Base-by-base conservation (phyloP, 2,329 filamentous ascomycete species). In the Cadophora sp. region DNA sequence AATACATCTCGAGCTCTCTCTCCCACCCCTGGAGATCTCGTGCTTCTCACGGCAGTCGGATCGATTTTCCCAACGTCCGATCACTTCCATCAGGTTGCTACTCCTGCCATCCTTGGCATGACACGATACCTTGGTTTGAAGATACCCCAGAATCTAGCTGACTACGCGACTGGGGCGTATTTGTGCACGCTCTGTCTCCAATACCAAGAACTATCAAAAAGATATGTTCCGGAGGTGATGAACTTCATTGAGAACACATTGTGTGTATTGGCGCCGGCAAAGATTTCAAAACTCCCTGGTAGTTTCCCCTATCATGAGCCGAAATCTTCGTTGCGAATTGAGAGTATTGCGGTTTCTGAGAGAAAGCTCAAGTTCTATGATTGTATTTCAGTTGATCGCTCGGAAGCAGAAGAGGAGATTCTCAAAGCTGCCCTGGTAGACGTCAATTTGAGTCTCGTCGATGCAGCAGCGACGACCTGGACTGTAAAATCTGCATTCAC, bases 31-130 rank as follows among this genome's bases (percentile, higher is more conserved):
- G 92, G 93, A 20, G 94, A 99, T 74, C 80, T 99, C 22, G 81
- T 94, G 24, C 81, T 97, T n/a, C 81, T 99, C 43, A 94, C 93
- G 0, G 94, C 93, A 0, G 87, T 97, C 67, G 89, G 90, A 48
- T 89, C 89, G 1, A 91, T 96, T 62, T 99, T 97, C 75, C 94
- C 96, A 4, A 97, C 96, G 0, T 97, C 94, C 0, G 96, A 99
- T 79, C 94, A 98, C 80, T 99, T 98, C 79, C 96, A 99, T 75
- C 91, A 96, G 73, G 93, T 98, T 43, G 91, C 93, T 48, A 99
- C 96, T 1, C 96, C 96, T 1, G 91, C 95, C 0, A 91, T 93
- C 79, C 87, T 97, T 5, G 86, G 90, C n/a, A 92, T 98, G 79
- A 87, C 87, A 14, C 88, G 93, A 64, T 97, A 92, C 79, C 84